Evolutionary conservation across 352 stramenopile genomes (phyloP).

Genomic region (Pseudoperonospora humuli): DNA sequence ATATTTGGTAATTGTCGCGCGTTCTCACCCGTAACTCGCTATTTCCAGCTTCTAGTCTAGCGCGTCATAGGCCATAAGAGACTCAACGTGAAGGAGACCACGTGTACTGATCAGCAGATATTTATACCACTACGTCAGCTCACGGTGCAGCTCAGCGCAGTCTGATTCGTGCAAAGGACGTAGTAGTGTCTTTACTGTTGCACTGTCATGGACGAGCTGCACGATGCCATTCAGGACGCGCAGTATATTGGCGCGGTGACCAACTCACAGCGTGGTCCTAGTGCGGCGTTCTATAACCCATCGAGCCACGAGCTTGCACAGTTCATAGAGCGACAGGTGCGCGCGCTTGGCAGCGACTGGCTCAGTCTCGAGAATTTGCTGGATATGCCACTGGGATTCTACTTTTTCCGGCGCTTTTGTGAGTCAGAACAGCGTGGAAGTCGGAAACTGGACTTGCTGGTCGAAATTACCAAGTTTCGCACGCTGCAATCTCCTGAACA

Average conservation of each 20-base stretch:
- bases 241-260: slow-evolving; percentile 84
- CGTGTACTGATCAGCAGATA: neutral
- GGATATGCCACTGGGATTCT: slow-evolving; percentile 72
- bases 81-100: slow-evolving; percentile 5
- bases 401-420: slow-evolving; percentile 73
- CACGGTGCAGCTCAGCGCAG: neutral
- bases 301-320: slow-evolving; percentile 50
- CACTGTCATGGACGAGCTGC: slow-evolving; percentile 73
- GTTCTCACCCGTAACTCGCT: slow-evolving; percentile 6
- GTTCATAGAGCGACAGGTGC: slow-evolving; percentile 56
- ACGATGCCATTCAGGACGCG: slow-evolving; percentile 86
- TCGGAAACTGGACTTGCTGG: slow-evolving; percentile 55
- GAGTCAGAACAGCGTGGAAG: slow-evolving; percentile 56
- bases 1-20: too few species aligned
- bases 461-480: slow-evolving; percentile 70
- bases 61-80: neutral
- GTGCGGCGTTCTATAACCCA: slow-evolving; percentile 65
- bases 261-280: slow-evolving; percentile 61
- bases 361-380: slow-evolving; percentile 63
- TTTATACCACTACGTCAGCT: slow-evolving; percentile 1
- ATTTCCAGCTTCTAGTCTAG: slow-evolving; percentile 6
- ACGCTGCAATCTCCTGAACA: slow-evolving; percentile 38
- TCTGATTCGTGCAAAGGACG: slow-evolving; percentile 2
- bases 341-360: slow-evolving; percentile 43
- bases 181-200: neutral